Conservation (phyloP, 768 basidiomycete genomes). For the Cubamyces lactineus region DNA sequence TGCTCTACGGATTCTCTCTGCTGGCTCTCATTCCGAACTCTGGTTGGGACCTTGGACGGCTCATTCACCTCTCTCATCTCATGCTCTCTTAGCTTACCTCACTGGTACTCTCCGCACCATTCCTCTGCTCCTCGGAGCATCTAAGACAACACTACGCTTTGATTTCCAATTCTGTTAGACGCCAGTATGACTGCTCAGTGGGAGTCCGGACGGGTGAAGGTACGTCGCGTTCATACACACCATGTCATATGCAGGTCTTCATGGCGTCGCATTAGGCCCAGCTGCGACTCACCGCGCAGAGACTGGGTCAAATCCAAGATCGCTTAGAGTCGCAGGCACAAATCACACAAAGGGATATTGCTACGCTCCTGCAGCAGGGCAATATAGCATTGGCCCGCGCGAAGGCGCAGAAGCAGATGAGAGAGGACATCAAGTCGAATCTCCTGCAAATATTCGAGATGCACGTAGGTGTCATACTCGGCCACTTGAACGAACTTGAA, state of each 20-base stretch:
- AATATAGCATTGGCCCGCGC: slow-evolving; percentile 66
- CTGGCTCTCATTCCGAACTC: slow-evolving; percentile 15
- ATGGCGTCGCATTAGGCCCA: slow-evolving; percentile 49
- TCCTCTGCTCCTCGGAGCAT: not conserved
- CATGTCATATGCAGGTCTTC: not conserved
- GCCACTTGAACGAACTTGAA: slow-evolving; percentile 61
- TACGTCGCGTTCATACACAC: slow-evolving; percentile 15
- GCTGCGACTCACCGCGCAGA: slow-evolving; percentile 63
- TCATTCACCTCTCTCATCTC: not conserved
- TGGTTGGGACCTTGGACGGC: not conserved
- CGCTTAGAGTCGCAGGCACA: slow-evolving; percentile 66
- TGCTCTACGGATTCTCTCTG: slow-evolving; percentile 11
- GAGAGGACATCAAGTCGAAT: slow-evolving; percentile 63
- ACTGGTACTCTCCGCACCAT: not conserved
- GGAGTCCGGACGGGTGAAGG: slow-evolving; percentile 40
- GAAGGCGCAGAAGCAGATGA: slow-evolving; percentile 70
- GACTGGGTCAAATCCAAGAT: slow-evolving; percentile 70
- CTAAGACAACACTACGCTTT: slow-evolving; percentile 3
- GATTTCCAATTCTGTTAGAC: slow-evolving; percentile 4
- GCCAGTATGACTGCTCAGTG: slow-evolving; percentile 28
- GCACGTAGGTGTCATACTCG: slow-evolving; percentile 63
- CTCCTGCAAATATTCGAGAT: slow-evolving; percentile 68
- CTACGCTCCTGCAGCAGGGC: slow-evolving; percentile 62
- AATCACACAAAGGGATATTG: slow-evolving; percentile 69
- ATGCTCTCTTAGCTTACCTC: not conserved